Evolutionary conservation across 768 basidiomycete species (phyloP), one percentile per base, ranked within the genome.

Genomic region (Russula foetens): DNA sequence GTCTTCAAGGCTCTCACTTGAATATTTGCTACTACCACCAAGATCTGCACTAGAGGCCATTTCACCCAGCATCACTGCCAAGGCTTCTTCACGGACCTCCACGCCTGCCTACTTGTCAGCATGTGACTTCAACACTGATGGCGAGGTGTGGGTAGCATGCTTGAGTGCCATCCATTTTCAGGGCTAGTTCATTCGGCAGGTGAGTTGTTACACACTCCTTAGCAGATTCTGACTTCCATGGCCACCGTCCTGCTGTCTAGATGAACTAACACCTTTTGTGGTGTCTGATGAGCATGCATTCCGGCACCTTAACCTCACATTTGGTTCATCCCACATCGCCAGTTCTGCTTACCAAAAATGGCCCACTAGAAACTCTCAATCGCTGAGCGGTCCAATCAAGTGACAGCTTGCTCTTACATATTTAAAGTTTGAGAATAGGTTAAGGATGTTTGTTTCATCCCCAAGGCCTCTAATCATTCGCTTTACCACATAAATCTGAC

Each of bases 391-490:
- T 77, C 75, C 77, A 77, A 75, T 67, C 64, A 74, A 80, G 79
- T 65, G 75, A 80, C 76, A 71, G 75, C 74, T 70, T 71, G 75
- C 73, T 79, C 79, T 79, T 80, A 80, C 80, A 78, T 76, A 81
- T 81, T 81, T 78, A 81, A 80, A 81, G 80, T 81, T 81, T 81
- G 80, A 81, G 80, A 81, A 81, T 87, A 86, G 85, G 85, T 87
- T 84, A 84, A 88, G 85, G 84, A 83, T 82, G 84, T 86, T 86
- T 82, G 84, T 86, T 86, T 83, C 84, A 81, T 83, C 86, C 86
- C 79, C 85, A 85, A 87, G 84, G 84, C 85, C 85, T 85, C 86
- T 88, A 89, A 87, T 88, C 87, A 88, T 88, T 88, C 84, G 85
- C 84, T 85, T 84, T 85, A 84, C 76, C 77, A 76, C 78, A 79